phyloP scores from a whole-genome alignment of 768 basidiomycete species.

The Jaapia argillacea region DNA sequence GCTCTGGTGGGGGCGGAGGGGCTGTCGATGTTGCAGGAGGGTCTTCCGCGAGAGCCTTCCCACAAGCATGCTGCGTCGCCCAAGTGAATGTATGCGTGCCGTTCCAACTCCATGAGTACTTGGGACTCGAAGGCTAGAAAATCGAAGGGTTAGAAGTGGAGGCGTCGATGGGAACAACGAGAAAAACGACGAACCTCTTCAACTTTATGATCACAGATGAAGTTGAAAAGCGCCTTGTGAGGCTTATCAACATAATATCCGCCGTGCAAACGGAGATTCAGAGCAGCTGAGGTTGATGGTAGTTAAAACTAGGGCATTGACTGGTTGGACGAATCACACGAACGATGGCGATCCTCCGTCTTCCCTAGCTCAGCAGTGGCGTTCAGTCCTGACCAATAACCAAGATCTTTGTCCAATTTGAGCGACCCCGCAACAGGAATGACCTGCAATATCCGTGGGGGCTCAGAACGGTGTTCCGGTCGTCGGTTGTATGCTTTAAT shows the following conservation, averaged over 20 bases:
- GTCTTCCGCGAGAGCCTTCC: constrained; percentile 2
- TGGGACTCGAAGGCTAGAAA: constrained; percentile 10
- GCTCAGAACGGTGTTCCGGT: constrained; percentile 12
- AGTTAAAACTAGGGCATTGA: neutral
- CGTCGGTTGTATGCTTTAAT: constrained; percentile 12
- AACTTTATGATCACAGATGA: constrained; percentile 16
- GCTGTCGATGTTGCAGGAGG: neutral
- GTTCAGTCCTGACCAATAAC: constrained; percentile 13
- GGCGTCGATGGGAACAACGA: neutral
- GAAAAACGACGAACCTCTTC: constrained; percentile 12
- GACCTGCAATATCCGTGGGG: constrained; percentile 13
- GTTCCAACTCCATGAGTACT: constrained; percentile 12
- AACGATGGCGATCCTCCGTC: constrained; percentile 11
- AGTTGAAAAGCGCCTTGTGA: constrained; percentile 16
- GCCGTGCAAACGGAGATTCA: constrained; percentile 16
- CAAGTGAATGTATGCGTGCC: constrained; percentile 19
- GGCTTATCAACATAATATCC: constrained; percentile 17
- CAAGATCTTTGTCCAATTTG: constrained; percentile 3
- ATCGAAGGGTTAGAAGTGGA: neutral
- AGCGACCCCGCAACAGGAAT: constrained; percentile 18
- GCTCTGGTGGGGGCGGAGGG: constrained; percentile 2
- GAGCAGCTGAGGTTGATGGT: constrained; percentile 7
- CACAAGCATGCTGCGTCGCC: constrained; percentile 19
- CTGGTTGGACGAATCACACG: neutral
- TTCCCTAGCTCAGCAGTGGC: constrained; percentile 7